These are phyloP conservation scores for Teratosphaeria viscida DNA, from an alignment of 2,329 filamentous ascomycete genomes.

Conservation along the genomic window DNA sequence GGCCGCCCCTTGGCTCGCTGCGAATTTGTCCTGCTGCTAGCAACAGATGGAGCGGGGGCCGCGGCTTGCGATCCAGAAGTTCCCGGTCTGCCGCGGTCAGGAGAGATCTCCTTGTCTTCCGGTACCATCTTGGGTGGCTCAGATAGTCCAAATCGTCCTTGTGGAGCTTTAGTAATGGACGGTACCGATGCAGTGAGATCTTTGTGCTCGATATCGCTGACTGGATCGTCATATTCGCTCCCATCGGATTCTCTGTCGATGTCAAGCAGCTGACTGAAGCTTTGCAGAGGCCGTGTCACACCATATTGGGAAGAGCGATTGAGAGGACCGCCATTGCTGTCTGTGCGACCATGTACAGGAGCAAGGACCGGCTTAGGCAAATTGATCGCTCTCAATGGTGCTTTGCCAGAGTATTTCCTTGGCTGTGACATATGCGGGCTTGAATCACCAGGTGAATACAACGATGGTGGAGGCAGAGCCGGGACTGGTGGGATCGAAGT, in stretches of 20 bases:
- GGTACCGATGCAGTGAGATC: constrained; percentile 20
- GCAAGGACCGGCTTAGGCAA: constrained; percentile 23
- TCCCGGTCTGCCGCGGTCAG: constrained; percentile 18
- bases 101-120: constrained; percentile 26
- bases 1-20: constrained; percentile 10
- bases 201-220: constrained; percentile 14
- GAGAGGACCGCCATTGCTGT: constrained; percentile 20
- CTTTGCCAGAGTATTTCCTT: constrained; percentile 14
- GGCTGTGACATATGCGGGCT: constrained; percentile 14
- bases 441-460: constrained; percentile 18
- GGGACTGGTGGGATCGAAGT: constrained; percentile 9
- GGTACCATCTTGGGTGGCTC: constrained; percentile 25
- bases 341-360: constrained; percentile 9
- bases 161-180: constrained; percentile 13
- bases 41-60: constrained; percentile 22
- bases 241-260: constrained; percentile 20
- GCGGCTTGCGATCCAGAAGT: constrained; percentile 23
- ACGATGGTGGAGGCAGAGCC: constrained; percentile 13
- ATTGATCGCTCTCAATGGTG: constrained; percentile 23
- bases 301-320: constrained; percentile 25
- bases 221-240: constrained; percentile 17
- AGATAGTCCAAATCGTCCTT: constrained; percentile 20
- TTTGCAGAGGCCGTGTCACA: constrained; percentile 16
- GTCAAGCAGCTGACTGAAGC: constrained; percentile 10
- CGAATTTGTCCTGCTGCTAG: constrained; percentile 21